Conservation (phyloP, 352 stramenopile species). For the Pythium pyrilobum region DNA sequence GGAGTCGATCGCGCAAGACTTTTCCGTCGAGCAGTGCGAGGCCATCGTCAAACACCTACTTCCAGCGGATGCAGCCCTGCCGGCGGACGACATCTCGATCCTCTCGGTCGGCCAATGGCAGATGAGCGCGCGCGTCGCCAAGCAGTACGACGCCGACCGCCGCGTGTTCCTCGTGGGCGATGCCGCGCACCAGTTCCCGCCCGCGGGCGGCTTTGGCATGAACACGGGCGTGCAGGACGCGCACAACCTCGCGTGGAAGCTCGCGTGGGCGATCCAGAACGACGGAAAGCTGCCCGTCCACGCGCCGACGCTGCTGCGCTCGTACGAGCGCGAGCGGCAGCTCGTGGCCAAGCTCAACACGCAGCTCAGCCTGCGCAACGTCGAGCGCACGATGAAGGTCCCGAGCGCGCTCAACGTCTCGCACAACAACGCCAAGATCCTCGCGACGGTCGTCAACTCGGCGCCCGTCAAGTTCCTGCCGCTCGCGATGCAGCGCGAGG, state of each 20-base stretch:
- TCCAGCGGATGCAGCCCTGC: slow-evolving; percentile 13
- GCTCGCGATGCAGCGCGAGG: slow-evolving; percentile 40
- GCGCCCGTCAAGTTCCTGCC: slow-evolving; percentile 55
- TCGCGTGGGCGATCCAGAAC: slow-evolving; percentile 56
- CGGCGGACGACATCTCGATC: slow-evolving; percentile 60
- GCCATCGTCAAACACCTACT: slow-evolving; percentile 48
- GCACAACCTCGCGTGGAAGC: slow-evolving; percentile 92
- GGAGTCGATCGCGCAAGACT: slow-evolving; percentile 60
- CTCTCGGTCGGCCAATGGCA: slow-evolving; percentile 88
- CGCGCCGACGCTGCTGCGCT: slow-evolving; percentile 41
- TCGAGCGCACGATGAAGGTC: slow-evolving; percentile 84
- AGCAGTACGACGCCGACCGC: slow-evolving; percentile 68
- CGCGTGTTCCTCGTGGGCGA: slow-evolving; percentile 89
- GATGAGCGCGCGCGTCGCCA: slow-evolving; percentile 91
- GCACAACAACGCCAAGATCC: slow-evolving; percentile 63
- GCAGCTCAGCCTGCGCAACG: slow-evolving; percentile 80
- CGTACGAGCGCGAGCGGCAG: slow-evolving; percentile 80
- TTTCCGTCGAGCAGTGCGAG: slow-evolving; percentile 51
- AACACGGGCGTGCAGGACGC: slow-evolving; percentile 92
- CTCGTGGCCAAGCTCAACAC: slow-evolving; percentile 70
- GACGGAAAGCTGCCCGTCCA: slow-evolving; percentile 9
- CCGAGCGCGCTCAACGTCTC: slow-evolving; percentile 76
- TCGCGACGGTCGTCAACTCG: slow-evolving; percentile 57
- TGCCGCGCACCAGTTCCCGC: slow-evolving; percentile 90
- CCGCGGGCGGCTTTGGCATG: slow-evolving; percentile 90